Percentiles rank a stretch among this genome's conserved stretches.
Conservation (phyloP, 2,329 filamentous ascomycete genomes). For the Paecilomyces variotii region DNA sequence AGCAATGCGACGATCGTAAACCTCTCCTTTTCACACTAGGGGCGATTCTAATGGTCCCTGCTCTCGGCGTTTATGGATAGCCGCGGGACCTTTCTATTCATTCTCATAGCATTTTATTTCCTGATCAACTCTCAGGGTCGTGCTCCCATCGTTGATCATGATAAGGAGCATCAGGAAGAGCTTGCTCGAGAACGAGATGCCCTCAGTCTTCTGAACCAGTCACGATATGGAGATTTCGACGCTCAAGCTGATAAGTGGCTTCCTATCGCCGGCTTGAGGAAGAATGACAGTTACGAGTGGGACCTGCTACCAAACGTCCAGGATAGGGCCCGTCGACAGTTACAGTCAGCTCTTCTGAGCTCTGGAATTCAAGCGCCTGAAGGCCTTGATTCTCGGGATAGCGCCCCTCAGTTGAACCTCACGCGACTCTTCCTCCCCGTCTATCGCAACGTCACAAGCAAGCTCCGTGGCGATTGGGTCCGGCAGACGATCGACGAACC, state of each 20-base stretch:
- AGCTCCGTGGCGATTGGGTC: constrained; percentile 68
- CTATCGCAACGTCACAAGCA: constrained; percentile 75
- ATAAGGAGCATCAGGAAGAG: constrained; percentile 40
- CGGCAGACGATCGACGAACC: constrained; percentile 46
- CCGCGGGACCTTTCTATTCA: constrained; percentile 41
- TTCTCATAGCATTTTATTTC: constrained; percentile 47
- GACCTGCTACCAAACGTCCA: constrained; percentile 60
- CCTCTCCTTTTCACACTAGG: constrained; percentile 3
- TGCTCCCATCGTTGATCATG: constrained; percentile 30
- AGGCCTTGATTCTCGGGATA: constrained; percentile 17
- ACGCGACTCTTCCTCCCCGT: constrained; percentile 42
- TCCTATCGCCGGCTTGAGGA: constrained; percentile 69
- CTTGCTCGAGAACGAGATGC: constrained; percentile 44
- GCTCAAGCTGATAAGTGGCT: constrained; percentile 43
- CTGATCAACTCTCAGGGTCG: constrained; percentile 43
- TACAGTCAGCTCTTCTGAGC: constrained; percentile 25
- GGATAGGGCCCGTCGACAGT: constrained; percentile 54
- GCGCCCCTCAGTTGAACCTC: constrained; percentile 24
- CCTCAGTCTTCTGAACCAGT: constrained; percentile 43
- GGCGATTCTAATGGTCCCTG: constrained; percentile 2
- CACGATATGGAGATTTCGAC: constrained; percentile 46
- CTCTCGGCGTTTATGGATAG: constrained; percentile 35
- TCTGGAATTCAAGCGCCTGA: constrained; percentile 23
- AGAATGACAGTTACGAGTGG: constrained; percentile 71
- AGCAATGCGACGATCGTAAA: constrained; percentile 20